Base-by-base conservation (phyloP, 768 basidiomycete genomes). In the Dendrothele bispora region DNA sequence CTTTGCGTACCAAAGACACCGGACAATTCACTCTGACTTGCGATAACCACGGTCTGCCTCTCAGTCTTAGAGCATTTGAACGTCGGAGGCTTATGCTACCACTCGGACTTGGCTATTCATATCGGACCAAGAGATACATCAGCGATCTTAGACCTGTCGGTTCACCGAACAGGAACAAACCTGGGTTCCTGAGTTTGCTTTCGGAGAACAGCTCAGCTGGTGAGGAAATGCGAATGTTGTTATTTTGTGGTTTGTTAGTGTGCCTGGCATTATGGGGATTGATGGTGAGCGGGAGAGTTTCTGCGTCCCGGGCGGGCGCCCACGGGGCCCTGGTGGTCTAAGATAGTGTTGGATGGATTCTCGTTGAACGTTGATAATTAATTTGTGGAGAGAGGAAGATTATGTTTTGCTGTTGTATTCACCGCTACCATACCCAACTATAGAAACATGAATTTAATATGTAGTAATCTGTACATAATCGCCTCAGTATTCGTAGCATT, bases 1-100 rank as follows among this genome's bases (percentile, higher is more conserved):
- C 69, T 10, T 63, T 73, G 40, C 73, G 73, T 21, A 63, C 70
- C 10, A 68, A 68, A 43, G 69, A 72, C 15, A 71, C 73, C 10
- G 86, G 84, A n/a, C 59, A 64, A 6, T 88, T 84, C 57, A 71
- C 74, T 49, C 68, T 87, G 22, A 63, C 72, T 7, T 74, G 74
- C 46, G 86, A 88, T 58, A 68, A 73, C n/a, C 79, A 88, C 55
- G 84, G 81, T 7, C 70, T 88, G 12, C 86, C 86, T 1, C 61
- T 74, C 7, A 72, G 65, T 35, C 70, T 88, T 15, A 55, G 63
- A 12, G 84, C 74, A 5, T 64, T 68, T 14, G 83, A 87, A 61
- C 69, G 73, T 52, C 68, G 66, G 37, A 62, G 68, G 15, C 57
- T 72, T 29, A 60, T 74, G 37, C 78, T 77, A 78, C 79, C 78